Evolutionary conservation across 2,329 filamentous ascomycete genomes (phyloP).

Genomic region (Botrytis sinoallii): DNA sequence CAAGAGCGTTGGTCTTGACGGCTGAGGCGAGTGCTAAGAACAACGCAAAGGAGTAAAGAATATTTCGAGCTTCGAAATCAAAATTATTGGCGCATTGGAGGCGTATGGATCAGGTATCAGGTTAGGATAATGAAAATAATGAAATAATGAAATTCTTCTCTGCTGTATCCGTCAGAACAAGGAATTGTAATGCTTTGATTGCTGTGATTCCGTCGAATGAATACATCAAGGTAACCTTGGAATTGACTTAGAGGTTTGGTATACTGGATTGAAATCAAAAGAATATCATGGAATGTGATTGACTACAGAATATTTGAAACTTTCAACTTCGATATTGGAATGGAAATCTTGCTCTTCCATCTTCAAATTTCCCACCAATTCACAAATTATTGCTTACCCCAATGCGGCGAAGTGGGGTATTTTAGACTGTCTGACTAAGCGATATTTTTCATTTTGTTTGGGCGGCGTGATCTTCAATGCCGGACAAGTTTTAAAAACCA

Average conservation of each 20-base stretch:
- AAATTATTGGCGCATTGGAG: background rate
- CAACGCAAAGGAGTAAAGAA: slow-evolving; percentile 49
- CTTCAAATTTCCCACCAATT: background rate
- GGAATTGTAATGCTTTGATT: background rate
- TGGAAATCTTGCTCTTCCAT: background rate
- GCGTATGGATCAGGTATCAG: background rate
- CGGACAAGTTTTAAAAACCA: background rate
- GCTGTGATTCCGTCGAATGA: background rate
- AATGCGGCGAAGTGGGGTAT: slow-evolving; percentile 9
- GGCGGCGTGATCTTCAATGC: background rate
- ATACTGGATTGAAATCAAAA: background rate
- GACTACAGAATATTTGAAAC: too few species aligned
- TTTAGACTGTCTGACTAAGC: slow-evolving; percentile 3
- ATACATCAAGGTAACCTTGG: background rate
- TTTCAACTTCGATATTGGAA: too few species aligned
- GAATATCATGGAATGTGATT: background rate
- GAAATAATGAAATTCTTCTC: slow-evolving; percentile 7
- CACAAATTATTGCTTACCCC: background rate
- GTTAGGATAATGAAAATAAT: background rate
- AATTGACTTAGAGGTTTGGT: background rate
- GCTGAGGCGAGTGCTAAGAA: slow-evolving; percentile 67
- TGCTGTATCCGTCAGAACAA: background rate
- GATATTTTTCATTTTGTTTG: slow-evolving; percentile 12
- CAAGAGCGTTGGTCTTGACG: slow-evolving; percentile 64
- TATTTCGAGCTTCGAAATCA: background rate